A percentile compares a stretch with the other conserved stretches of the same genome.
phyloP scores from a whole-genome alignment of 345 rosid genomes.

The Pistacia atlantica region DNA sequence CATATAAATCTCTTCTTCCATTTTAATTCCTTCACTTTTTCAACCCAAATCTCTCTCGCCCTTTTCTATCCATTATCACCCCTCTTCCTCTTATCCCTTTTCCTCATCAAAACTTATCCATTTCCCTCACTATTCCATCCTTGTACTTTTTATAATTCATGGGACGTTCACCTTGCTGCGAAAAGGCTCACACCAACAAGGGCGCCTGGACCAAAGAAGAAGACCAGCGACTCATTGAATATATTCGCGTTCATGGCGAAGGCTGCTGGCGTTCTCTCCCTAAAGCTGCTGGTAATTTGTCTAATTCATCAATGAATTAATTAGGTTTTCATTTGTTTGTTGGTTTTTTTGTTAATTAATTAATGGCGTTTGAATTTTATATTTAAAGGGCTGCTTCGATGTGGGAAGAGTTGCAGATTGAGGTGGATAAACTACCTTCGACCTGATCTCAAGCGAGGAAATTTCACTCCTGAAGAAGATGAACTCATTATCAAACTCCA shows the following conservation, averaged over 20 bases:
- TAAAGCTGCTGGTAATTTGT: constrained; percentile 63
- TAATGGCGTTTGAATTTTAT: background rate
- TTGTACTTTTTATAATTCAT: constrained; percentile 25
- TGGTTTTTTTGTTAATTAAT: background rate
- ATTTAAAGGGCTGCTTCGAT: constrained; percentile 57
- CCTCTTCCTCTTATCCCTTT: background rate
- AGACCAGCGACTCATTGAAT: constrained; percentile 74
- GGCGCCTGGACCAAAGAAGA: constrained; percentile 96
- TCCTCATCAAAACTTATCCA: background rate
- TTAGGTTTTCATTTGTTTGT: background rate
- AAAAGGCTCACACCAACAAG: constrained; percentile 84
- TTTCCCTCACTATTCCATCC: no score
- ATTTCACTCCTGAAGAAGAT: constrained; percentile 53
- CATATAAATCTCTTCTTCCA: background rate
- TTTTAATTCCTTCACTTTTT: background rate
- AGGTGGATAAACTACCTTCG: constrained; percentile 55
- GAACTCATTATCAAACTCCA: constrained; percentile 56
- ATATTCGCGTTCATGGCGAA: constrained; percentile 76
- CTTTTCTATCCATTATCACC: background rate
- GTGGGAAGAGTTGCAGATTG: constrained; percentile 55
- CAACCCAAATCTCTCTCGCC: background rate
- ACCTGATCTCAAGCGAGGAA: constrained; percentile 58
- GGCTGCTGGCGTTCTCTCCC: constrained; percentile 96
- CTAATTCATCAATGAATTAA: no score
- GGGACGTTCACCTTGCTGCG: constrained; percentile 94